phyloP scores from a whole-genome alignment of 257 asterid genomes.

The Solanum boliviense region DNA sequence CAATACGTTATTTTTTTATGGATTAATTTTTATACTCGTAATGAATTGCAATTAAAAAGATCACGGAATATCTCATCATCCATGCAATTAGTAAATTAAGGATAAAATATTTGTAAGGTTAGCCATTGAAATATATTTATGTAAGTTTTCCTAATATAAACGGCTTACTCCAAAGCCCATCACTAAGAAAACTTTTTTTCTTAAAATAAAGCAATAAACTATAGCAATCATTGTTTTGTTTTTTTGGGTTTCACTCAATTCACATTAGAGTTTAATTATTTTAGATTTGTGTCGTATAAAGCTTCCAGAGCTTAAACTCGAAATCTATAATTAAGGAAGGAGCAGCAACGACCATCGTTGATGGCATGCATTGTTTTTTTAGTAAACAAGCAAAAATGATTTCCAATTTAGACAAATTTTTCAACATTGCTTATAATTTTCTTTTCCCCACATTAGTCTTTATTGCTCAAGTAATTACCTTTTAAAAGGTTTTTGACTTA shows the following conservation, averaged over 20 bases:
- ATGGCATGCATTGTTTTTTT: not conserved
- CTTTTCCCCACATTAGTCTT: not conserved
- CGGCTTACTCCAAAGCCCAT: not conserved
- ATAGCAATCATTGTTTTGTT: not conserved
- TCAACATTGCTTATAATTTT: not conserved
- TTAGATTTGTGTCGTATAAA: too few relatives aligned
- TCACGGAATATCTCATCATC: too few relatives aligned
- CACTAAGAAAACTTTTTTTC: not conserved
- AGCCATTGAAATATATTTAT: not conserved
- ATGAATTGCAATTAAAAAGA: too few relatives aligned
- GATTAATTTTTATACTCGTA: too few relatives aligned
- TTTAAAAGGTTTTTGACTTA: not conserved
- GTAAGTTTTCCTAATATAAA: not conserved
- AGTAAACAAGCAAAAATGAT: not conserved
- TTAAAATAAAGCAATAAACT: not conserved
- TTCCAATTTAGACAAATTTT: not conserved
- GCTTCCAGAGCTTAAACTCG: fast-evolving
- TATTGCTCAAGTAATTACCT: not conserved
- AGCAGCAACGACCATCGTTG: not conserved
- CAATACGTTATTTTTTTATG: too few relatives aligned
- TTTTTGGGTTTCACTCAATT: too few relatives aligned
- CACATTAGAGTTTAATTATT: too few relatives aligned
- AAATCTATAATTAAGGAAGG: too few relatives aligned
- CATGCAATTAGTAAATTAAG: too few relatives aligned
- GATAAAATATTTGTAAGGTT: not conserved